These are phyloP conservation scores for Colletotrichum sp. DNA, from an alignment of 2,329 filamentous ascomycete genomes.

Conservation along the genomic window DNA sequence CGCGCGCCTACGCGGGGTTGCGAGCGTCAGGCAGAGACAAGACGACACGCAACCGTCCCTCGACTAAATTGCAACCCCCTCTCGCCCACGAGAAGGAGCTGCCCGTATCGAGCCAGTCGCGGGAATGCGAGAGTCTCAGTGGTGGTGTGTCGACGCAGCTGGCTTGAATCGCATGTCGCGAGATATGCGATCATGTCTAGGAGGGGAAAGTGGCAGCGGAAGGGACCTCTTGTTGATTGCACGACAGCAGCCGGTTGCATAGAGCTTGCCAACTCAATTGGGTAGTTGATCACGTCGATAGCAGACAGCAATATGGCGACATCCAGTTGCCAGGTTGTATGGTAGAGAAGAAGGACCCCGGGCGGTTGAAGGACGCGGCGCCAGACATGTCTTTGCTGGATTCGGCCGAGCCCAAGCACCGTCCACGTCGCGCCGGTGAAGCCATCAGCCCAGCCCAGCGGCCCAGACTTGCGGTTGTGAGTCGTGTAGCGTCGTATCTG, in stretches of 20 bases:
- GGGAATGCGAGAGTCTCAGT: background rate
- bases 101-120: background rate
- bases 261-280: background rate
- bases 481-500: background rate
- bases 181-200: background rate
- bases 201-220: slow-evolving; percentile 2
- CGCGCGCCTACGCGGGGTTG: background rate
- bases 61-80: background rate
- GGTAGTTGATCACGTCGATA: background rate
- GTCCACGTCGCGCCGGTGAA: background rate
- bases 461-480: background rate
- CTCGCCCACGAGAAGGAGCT: background rate
- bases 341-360: background rate
- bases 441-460: background rate
- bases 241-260: background rate
- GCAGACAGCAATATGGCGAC: background rate
- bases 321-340: background rate
- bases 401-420: background rate
- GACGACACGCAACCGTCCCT: background rate
- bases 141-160: slow-evolving; percentile 2
- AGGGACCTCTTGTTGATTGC: background rate
- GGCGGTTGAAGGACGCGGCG: background rate
- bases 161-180: background rate
- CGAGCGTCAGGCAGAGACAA: background rate
- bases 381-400: background rate